These are phyloP conservation scores for Microstegium vimineum DNA, from an alignment of 176 grass and related monocot genomes.

Conservation along the genomic window DNA sequence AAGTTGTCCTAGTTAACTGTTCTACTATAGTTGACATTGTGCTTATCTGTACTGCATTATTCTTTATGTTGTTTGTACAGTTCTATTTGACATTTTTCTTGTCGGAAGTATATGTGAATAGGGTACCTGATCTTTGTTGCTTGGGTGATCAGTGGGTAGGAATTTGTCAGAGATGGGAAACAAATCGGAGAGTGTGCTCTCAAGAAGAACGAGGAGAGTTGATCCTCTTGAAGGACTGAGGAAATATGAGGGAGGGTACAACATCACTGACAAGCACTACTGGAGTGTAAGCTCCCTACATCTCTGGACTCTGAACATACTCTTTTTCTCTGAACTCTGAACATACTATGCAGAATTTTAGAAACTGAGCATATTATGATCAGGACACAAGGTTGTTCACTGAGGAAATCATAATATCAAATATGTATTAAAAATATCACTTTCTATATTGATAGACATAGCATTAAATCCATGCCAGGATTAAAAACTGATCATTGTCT, in stretches of 20 bases:
- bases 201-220: constrained; percentile 48
- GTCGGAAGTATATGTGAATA: not conserved
- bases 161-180: constrained; percentile 28
- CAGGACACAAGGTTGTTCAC: not conserved
- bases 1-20: not conserved
- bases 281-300: constrained; percentile 80
- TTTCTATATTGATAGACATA: not conserved
- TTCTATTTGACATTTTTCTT: not conserved
- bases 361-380: not conserved
- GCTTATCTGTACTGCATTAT: not conserved
- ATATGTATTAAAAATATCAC: not conserved
- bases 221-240: constrained; percentile 67
- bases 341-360: not conserved
- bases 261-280: constrained; percentile 84
- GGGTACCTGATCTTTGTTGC: constrained; percentile 12
- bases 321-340: not conserved
- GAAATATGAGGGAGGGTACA: constrained; percentile 85
- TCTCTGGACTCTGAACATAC: constrained; percentile 17
- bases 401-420: not conserved
- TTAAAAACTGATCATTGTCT: constrained; percentile 17
- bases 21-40: not conserved
- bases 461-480: not conserved
- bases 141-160: constrained; percentile 24
- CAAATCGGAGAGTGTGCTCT: constrained; percentile 31
- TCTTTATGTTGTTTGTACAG: constrained; percentile 15